These are phyloP conservation scores for Puccinia coronata DNA, from an alignment of 1,284 basidiomycete genomes.

Conservation along the genomic window DNA sequence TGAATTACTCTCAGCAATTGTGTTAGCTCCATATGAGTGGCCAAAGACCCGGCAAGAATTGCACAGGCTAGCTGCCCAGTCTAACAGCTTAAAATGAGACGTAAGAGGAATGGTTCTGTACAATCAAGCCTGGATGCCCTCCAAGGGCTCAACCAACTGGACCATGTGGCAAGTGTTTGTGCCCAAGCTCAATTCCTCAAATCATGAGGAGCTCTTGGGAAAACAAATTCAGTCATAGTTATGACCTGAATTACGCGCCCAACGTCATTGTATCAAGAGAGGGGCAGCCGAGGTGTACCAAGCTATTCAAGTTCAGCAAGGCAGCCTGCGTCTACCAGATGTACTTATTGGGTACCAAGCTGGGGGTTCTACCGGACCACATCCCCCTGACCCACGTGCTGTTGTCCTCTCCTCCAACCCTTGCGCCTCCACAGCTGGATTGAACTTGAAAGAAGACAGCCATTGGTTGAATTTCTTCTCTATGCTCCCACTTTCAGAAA, in stretches of 20 bases:
- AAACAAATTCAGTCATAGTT: constrained; percentile 53
- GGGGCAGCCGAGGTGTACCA: constrained; percentile 58
- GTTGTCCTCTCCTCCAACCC: too few species aligned
- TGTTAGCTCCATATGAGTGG: constrained; percentile 53
- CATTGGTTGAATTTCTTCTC: too few species aligned
- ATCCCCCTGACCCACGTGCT: too few species aligned
- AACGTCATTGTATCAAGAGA: constrained; percentile 54
- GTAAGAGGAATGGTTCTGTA: constrained; percentile 52
- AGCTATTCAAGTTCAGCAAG: constrained; percentile 55
- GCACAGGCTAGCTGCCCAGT: constrained; percentile 52
- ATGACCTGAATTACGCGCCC: constrained; percentile 56
- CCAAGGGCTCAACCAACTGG: constrained; percentile 55
- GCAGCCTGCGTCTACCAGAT: constrained; percentile 58
- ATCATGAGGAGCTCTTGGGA: constrained; percentile 50
- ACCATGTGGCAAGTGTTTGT: constrained; percentile 54
- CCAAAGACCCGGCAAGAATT: constrained; percentile 53
- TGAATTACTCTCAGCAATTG: constrained; percentile 51
- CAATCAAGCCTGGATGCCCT: constrained; percentile 55
- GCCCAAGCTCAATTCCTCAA: constrained; percentile 50
- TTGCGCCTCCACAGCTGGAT: too few species aligned
- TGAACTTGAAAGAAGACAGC: too few species aligned
- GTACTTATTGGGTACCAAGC: constrained; percentile 56
- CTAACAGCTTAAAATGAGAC: constrained; percentile 36
- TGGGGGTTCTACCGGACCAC: constrained; percentile 57
- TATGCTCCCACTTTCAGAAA: too few species aligned